Evolutionary conservation across 225 moss, liverwort and hornwort genomes (phyloP).

Genomic region (Asterella californica): DNA sequence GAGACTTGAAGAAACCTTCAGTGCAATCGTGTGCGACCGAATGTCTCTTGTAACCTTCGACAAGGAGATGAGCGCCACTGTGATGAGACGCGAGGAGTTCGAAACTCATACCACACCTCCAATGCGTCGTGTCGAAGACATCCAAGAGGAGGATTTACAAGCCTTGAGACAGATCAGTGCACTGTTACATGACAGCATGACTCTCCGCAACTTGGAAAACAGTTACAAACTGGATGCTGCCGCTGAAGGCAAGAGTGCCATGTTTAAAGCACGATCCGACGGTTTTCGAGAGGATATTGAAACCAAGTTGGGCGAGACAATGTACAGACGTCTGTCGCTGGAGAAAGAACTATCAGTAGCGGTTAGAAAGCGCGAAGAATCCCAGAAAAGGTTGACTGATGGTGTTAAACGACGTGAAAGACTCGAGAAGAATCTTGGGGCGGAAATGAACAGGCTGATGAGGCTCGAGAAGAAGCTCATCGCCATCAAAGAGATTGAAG

Average conservation of each 20-base stretch:
- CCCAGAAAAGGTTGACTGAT: conserved; percentile 16
- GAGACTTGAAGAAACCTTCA: conserved; percentile 19
- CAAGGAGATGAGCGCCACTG: conserved; percentile 18
- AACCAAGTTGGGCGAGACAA: conserved; percentile 18
- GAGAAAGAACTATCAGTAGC: conserved; percentile 22
- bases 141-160: conserved; percentile 24
- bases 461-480: conserved; percentile 21
- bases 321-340: conserved; percentile 22
- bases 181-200: conserved; percentile 12
- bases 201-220: conserved; percentile 14
- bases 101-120: conserved; percentile 21
- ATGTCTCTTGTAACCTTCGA: conserved; percentile 13
- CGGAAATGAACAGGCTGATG: conserved; percentile 16
- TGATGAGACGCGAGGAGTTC: conserved; percentile 23
- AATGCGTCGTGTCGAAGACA: conserved; percentile 16
- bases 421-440: conserved; percentile 20
- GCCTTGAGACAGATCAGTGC: conserved; percentile 21
- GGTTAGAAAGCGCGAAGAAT: conserved; percentile 20
- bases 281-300: conserved; percentile 19
- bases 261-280: conserved; percentile 1
- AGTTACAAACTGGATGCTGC: conserved; percentile 20
- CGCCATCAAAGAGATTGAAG: conserved; percentile 20
- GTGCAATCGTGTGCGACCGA: conserved; percentile 20
- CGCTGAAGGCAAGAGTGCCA: not conserved
- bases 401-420: conserved; percentile 17